Percentiles rank a stretch among this genome's conserved stretches.
These are phyloP conservation scores for Exophiala dermatitidis DNA, from an alignment of 2,329 filamentous ascomycete species.

Conservation along the genomic window DNA sequence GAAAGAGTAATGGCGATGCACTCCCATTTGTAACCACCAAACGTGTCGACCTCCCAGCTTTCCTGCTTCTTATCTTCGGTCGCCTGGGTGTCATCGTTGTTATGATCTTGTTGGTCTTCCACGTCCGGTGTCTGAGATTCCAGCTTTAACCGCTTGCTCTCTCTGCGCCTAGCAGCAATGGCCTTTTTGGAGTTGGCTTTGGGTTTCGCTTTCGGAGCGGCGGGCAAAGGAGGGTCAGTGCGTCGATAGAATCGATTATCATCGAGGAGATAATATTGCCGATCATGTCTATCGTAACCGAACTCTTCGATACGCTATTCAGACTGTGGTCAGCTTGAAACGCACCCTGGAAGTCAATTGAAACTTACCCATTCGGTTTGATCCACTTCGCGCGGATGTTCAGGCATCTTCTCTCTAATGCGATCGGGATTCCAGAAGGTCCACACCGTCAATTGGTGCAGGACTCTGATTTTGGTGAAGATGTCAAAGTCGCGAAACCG, in stretches of 20 bases:
- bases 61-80: constrained; percentile 35
- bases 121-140: constrained; percentile 33
- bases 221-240: constrained; percentile 62
- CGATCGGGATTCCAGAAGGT: constrained; percentile 80
- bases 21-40: constrained; percentile 79
- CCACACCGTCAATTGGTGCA: constrained; percentile 87
- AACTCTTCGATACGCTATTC: constrained; percentile 40
- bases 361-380: constrained; percentile 72
- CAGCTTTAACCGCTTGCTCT: constrained; percentile 60
- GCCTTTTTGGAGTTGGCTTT: constrained; percentile 60
- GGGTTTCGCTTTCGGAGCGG: constrained; percentile 49
- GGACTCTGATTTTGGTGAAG: constrained; percentile 66
- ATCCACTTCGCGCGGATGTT: constrained; percentile 65
- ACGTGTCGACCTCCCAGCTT: constrained; percentile 50
- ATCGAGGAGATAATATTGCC: constrained; percentile 82
- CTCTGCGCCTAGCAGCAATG: constrained; percentile 53
- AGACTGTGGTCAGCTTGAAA: constrained; percentile 11
- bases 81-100: constrained; percentile 33
- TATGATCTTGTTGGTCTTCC: constrained; percentile 41
- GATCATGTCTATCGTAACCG: constrained; percentile 82
- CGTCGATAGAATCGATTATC: constrained; percentile 88
- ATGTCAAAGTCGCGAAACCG: constrained; percentile 77
- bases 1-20: constrained; percentile 75
- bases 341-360: constrained; percentile 7
- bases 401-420: constrained; percentile 77